phyloP scores from a whole-genome alignment of 495 filamentous ascomycete species.

The Massariosphaeria phaeospora region DNA sequence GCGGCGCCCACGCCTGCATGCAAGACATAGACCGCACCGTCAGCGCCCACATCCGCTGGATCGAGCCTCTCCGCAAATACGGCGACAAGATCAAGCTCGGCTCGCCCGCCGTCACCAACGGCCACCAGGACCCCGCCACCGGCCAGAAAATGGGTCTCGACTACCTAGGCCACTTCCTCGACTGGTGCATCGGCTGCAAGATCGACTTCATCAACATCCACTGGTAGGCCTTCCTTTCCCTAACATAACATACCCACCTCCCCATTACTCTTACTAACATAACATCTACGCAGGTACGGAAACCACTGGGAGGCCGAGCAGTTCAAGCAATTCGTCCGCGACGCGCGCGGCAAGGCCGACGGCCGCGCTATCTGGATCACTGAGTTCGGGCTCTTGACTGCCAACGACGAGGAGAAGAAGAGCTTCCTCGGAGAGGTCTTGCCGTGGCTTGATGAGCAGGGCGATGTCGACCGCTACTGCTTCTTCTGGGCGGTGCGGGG shows the following conservation, averaged over 20 bases:
- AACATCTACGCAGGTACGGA: conserved; percentile 2
- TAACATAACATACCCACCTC: too few relatives aligned
- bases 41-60: neutral
- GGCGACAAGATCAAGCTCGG: conserved; percentile 6
- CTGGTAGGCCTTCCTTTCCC: too few relatives aligned
- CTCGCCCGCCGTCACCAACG: conserved; percentile 22
- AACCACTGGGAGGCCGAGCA: neutral
- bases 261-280: too few relatives aligned
- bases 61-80: conserved; percentile 7
- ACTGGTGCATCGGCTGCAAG: conserved; percentile 10
- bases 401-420: neutral
- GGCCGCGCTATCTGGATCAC: conserved; percentile 25
- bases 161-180: conserved; percentile 11
- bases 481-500: conserved; percentile 2
- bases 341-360: neutral
- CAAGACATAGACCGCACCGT: neutral
- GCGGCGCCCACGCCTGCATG: conserved; percentile 47
- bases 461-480: conserved; percentile 17
- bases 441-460: conserved; percentile 20
- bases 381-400: conserved; percentile 15
- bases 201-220: conserved; percentile 26
- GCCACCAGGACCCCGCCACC: conserved; percentile 2
- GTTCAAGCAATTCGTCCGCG: conserved; percentile 19
- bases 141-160: conserved; percentile 1
- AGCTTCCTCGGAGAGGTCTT: conserved; percentile 15